Conservation (phyloP, 768 basidiomycete genomes). For the Trichaptum fuscoviolaceum region DNA sequence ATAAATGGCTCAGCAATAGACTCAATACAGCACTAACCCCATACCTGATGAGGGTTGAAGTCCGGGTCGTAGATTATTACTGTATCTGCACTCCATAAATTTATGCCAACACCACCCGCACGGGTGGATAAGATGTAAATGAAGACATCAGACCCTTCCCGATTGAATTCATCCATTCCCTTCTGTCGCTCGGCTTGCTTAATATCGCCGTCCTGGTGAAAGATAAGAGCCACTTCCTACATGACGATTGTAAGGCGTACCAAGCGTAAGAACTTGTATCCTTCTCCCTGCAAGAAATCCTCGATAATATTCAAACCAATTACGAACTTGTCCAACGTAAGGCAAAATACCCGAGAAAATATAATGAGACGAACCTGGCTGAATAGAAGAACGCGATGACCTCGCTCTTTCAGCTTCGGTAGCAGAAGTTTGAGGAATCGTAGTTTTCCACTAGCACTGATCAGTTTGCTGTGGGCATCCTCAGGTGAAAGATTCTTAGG, state of each 20-base stretch:
- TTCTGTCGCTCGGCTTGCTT: slow-evolving; percentile 84
- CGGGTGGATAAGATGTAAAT: slow-evolving; percentile 90
- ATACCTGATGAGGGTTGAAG: slow-evolving; percentile 94
- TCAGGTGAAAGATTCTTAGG: slow-evolving; percentile 48
- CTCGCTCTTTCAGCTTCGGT: slow-evolving; percentile 77
- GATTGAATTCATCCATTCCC: slow-evolving; percentile 93
- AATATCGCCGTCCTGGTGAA: slow-evolving; percentile 77
- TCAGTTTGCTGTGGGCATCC: slow-evolving; percentile 73
- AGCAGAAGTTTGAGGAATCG: slow-evolving; percentile 70
- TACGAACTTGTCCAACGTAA: slow-evolving; percentile 56
- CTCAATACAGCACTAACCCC: slow-evolving; percentile 15
- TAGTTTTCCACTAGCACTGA: slow-evolving; percentile 83
- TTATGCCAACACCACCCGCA: slow-evolving; percentile 92
- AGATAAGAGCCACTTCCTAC: slow-evolving; percentile 9
- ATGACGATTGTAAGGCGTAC: slow-evolving; percentile 33
- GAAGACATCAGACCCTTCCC: slow-evolving; percentile 78
- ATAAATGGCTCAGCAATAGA: not conserved
- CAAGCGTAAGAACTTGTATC: slow-evolving; percentile 71
- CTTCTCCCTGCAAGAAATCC: slow-evolving; percentile 83
- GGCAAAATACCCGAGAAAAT: not conserved
- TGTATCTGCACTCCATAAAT: slow-evolving; percentile 88
- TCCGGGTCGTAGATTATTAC: slow-evolving; percentile 94
- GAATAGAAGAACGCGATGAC: slow-evolving; percentile 87
- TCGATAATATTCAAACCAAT: slow-evolving; percentile 84
- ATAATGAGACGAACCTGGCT: slow-evolving; percentile 59